Base-by-base conservation (phyloP, 345 rosid genomes). In the Orychophragmus violaceus region DNA sequence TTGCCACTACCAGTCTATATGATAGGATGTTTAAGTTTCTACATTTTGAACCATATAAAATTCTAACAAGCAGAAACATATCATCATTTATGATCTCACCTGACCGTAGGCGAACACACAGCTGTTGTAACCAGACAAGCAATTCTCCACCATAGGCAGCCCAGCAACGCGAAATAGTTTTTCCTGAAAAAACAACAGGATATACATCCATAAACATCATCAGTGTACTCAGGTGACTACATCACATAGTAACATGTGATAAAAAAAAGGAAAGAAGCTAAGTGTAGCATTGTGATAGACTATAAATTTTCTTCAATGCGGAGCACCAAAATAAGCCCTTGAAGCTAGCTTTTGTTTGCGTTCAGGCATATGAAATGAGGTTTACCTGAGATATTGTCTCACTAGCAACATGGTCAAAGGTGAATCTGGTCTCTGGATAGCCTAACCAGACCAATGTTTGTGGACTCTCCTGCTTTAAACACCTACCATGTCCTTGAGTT, bases 1-100 rank as follows among this genome's bases (percentile, higher is more conserved):
- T 93, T 93, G 59, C 98, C 98, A 79, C 97, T 93, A 53, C 97
- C 98, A 35, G 98, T 93, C 98, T 93, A 87, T 67, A 86, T 11
- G 66, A 74, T 30, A 74, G 16, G 8, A 66, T 25, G 42, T 5
- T 48, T 21, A 48, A 69, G 60, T 56, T 66, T 56, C 55, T 25
- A 17, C 13, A 53, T 42, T 23, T 44, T 53, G 59, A 50, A 60
- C 46, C 50, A 44, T 4, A 28, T 3, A 56, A 10, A 56, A 18
- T 39, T 36, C 55, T 46, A 62, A 64, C n/a, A 17, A 55, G 50
- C 66, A 72, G 65, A 27, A 21, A 62, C 13, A 54, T 37, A 8
- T 28, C 19, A 36, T 37, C 65, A 29, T 14, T 19, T 45, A 35
- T 21, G 59, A 49, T 74, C 69, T 62, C 76, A 90, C 97, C 96